These are phyloP conservation scores for Fusarium annulatum DNA, from an alignment of 2,329 filamentous ascomycete species.

Conservation along the genomic window DNA sequence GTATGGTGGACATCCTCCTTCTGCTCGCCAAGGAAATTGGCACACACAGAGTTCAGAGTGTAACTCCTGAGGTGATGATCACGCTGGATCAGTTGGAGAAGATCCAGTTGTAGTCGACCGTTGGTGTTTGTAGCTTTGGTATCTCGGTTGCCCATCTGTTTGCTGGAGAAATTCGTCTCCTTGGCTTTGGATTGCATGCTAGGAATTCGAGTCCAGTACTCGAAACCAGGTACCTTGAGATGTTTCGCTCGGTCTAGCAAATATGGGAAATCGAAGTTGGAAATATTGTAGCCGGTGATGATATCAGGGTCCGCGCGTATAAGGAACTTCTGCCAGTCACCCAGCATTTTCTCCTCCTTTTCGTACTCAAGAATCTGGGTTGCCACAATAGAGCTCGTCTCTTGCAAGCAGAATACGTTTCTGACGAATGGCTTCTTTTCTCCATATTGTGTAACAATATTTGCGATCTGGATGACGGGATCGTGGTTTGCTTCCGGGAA, in stretches of 20 bases:
- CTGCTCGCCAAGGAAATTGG: constrained; percentile 94
- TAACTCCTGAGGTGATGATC: constrained; percentile 97
- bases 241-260: constrained; percentile 88
- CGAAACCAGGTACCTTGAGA: constrained; percentile 82
- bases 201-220: constrained; percentile 86
- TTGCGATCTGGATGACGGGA: constrained; percentile 97
- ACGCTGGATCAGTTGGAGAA: constrained; percentile 93
- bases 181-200: constrained; percentile 77
- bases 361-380: constrained; percentile 90
- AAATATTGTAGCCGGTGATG: constrained; percentile 98
- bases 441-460: constrained; percentile 93
- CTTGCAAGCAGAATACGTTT: constrained; percentile 95
- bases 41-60: constrained; percentile 94
- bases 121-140: constrained; percentile 96
- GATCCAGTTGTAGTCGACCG: constrained; percentile 89
- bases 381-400: constrained; percentile 92
- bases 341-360: constrained; percentile 88
- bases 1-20: constrained; percentile 99
- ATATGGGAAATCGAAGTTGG: constrained; percentile 99
- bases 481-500: constrained; percentile 94
- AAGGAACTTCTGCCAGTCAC: constrained; percentile 90
- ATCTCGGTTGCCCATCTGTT: constrained; percentile 97
- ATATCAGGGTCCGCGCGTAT: constrained; percentile 94
- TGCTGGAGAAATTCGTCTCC: constrained; percentile 91
- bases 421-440: constrained; percentile 95